Evolutionary conservation across 495 filamentous ascomycete species (phyloP), one percentile per base, ranked within the genome.

Genomic region (Rhypophila decipiens): DNA sequence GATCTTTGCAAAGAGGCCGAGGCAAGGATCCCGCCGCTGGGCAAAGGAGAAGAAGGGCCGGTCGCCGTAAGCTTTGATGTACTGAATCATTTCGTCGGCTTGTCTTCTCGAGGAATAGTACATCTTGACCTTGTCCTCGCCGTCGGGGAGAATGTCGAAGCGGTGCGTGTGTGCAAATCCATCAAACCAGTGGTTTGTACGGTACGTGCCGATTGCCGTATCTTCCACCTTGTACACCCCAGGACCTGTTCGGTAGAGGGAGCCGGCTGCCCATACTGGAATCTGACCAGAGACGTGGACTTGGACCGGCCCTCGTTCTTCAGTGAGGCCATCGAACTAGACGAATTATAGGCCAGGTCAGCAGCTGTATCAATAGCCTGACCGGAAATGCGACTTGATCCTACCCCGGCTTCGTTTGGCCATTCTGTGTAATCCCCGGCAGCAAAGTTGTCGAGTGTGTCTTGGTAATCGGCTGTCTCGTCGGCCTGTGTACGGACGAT

Each of bases 101-200:
- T 80, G 77, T 22, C 73, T 71, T 2, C 86, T 76, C 12, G 84
- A 88, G 43, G 82, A 85, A 60, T 90, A 90, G n/a, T 74, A 64
- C 3, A 90, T 80, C 21, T 64, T 64, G 1, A 65, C 40, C 9
- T 44, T 41, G 12, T 50, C 54, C 4, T 67, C 42, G 51, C 50
- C 13, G 64, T 53, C 44, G 24, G 56, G 52, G 19, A 74, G 51
- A 24, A 90, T 81, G 47, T 85, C 72, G 65, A 93, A 90, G 12
- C 79, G 77, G 53, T 89, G 85, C 2, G 78, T 80, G 49, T 88
- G 83, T n/a, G 73, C 73, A 36, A 89, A 79, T n/a, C 84, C 81
- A 61, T 90, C 83, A 49, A 90, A 88, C 87, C 87, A 93, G 57
- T 93, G 87, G 0, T 64, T 75, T 7, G 78, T 64, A 22, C 67